A percentile compares a stretch with the other conserved stretches of the same genome.
Conservation (phyloP, 805 yeast genomes). For the Pichia cephalocereana region DNA sequence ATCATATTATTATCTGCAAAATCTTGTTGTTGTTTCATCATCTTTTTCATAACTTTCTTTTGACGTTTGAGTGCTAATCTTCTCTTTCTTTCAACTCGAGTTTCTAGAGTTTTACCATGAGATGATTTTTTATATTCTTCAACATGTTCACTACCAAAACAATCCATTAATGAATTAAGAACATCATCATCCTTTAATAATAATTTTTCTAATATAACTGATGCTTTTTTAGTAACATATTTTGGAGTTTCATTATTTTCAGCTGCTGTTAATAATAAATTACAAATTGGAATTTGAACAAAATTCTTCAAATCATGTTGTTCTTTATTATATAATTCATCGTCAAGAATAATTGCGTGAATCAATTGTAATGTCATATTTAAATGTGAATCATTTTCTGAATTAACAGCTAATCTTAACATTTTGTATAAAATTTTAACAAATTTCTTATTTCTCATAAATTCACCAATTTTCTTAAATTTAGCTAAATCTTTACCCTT, state of each 20-base stretch:
- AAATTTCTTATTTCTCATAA: slow-evolving; percentile 43
- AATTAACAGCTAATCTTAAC: slow-evolving; percentile 43
- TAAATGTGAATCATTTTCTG: slow-evolving; percentile 44
- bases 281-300: slow-evolving; percentile 47
- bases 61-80: slow-evolving; percentile 55
- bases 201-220: slow-evolving; percentile 41
- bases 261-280: slow-evolving; percentile 42
- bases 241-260: slow-evolving; percentile 42
- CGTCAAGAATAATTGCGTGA: slow-evolving; percentile 46
- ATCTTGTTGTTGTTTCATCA: slow-evolving; percentile 43
- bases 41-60: slow-evolving; percentile 49
- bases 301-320: slow-evolving; percentile 26
- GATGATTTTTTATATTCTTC: slow-evolving; percentile 40
- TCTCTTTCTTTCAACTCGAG: slow-evolving; percentile 46
- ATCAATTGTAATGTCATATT: slow-evolving; percentile 57
- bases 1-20: slow-evolving; percentile 32
- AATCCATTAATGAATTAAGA: slow-evolving; percentile 40
- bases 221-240: slow-evolving; percentile 44
- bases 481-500: slow-evolving; percentile 13
- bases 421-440: slow-evolving; percentile 50
- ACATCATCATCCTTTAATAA: slow-evolving; percentile 41
- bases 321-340: slow-evolving; percentile 22
- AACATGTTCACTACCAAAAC: slow-evolving; percentile 51
- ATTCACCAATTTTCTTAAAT: slow-evolving; percentile 37
- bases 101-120: slow-evolving; percentile 35